Percentiles rank a stretch among this genome's conserved stretches.
phyloP scores from a whole-genome alignment of 306 rosid species.

The Datisca glomerata region DNA sequence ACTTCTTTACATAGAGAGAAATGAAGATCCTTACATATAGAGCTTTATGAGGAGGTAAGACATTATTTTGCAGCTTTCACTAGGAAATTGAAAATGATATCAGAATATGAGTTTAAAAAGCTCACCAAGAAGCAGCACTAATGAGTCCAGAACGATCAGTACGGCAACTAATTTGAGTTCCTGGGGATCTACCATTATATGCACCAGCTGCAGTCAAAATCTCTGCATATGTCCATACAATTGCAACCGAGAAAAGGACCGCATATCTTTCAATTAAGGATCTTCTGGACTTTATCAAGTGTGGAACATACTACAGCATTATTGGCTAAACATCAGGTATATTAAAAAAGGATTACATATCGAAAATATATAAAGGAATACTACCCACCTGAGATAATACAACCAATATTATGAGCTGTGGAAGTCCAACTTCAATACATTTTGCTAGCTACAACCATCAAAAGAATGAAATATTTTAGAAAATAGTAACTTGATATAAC shows the following conservation, averaged over 20 bases:
- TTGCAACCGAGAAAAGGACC: conserved; percentile 37
- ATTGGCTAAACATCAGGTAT: conserved; percentile 14
- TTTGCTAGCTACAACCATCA: conserved; percentile 52
- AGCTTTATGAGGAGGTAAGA: no score
- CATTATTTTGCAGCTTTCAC: neutral
- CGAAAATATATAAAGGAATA: no score
- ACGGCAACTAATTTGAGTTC: conserved; percentile 75
- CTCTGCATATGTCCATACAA: conserved; percentile 74
- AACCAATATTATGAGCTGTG: conserved; percentile 54
- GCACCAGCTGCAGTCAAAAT: conserved; percentile 84
- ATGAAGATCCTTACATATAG: no score
- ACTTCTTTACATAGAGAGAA: no score
- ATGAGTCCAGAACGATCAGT: conserved; percentile 92
- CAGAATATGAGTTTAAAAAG: no score
- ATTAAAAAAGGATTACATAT: no score
- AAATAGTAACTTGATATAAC: no score
- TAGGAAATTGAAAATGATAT: no score
- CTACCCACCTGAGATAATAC: conserved; percentile 57
- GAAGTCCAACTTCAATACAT: conserved; percentile 91
- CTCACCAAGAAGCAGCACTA: conserved; percentile 69
- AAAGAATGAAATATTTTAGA: conserved; percentile 4
- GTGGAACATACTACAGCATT: conserved; percentile 64
- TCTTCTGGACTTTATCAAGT: conserved; percentile 27
- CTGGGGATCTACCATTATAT: conserved; percentile 39
- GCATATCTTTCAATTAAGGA: conserved; percentile 39